Base-by-base conservation (phyloP, 2,329 filamentous ascomycete species). In the Calonectria pseudoturangicola region DNA sequence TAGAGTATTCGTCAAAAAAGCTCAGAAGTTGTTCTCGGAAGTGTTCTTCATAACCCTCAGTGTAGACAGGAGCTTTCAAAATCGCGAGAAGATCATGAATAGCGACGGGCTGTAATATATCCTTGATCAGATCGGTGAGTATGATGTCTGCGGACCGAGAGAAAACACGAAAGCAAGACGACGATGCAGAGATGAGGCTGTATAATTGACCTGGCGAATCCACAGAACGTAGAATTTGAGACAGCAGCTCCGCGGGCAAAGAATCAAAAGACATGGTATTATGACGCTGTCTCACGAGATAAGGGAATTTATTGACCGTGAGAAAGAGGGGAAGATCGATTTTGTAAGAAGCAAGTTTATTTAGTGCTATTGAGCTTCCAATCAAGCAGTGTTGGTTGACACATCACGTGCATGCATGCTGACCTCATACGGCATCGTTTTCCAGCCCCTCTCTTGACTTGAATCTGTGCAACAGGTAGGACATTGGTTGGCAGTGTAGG, bases 321-420 rank as follows among this genome's bases (percentile, higher is more conserved):
- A 18, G 15, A 4, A 15, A 8, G 12, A 15, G 7, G 33, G 8
- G 4, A 18, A 60, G 28, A 2, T 15, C 27, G 33, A 10, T 25
- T 18, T 16, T 60, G 36, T 25, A 27, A 60, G 25, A 60, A 27
- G 6, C 33, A 9, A 41, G 25, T 25, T 41, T 39, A n/a, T 25
- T 15, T 27, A 27, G 36, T 25, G 33, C 54, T 39, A 13, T 27
- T 21, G 6, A 25, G 36, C 36, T 41, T 27, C 15, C 21, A 25
- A 60, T 36, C 54, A 41, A 36, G 16, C 54, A n/a, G 21, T 16
- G 27, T 60, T 27, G 13, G 4, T 27, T 25, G 21, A 10, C n/a
- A 27, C n/a, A 28, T 56, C 28, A 33, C 54, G 54, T 25, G 25
- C 39, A 41, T 60, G 54, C 54, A 60, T 27, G 54, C 54, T 60